These are phyloP conservation scores for Botrytis aclada DNA, from an alignment of 2,329 filamentous ascomycete genomes.

Conservation along the genomic window DNA sequence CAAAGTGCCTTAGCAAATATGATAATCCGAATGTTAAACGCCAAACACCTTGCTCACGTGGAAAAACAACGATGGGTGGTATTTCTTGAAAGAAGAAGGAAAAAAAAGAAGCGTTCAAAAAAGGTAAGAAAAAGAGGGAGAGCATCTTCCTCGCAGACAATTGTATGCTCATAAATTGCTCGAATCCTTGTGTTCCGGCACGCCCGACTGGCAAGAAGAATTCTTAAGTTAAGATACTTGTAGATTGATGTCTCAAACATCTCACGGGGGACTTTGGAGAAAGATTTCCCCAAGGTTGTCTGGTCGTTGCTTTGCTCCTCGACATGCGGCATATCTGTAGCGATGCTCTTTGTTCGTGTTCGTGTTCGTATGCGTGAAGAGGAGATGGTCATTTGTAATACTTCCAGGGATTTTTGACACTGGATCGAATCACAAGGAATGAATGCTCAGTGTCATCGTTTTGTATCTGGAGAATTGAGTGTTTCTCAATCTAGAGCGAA, in stretches of 20 bases:
- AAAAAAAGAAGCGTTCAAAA: not conserved
- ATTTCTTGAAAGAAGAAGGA: not conserved
- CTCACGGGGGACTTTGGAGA: not conserved
- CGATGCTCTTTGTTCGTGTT: not conserved
- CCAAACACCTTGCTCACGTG: conserved; percentile 8
- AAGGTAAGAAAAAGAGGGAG: not conserved
- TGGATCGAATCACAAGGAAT: not conserved
- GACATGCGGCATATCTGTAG: not conserved
- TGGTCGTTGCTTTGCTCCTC: not conserved
- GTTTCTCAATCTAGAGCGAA: not conserved
- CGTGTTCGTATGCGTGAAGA: not conserved
- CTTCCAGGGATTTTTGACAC: not conserved
- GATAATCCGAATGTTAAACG: not conserved
- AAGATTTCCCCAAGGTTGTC: not conserved
- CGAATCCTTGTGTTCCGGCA: not conserved
- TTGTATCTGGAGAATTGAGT: not conserved
- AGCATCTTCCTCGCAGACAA: not conserved
- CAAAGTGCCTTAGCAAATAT: not conserved
- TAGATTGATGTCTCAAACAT: not conserved
- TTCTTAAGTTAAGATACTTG: not conserved
- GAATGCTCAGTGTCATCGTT: not conserved
- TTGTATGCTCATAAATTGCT: not conserved
- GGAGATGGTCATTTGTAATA: not conserved
- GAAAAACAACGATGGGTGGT: conserved; percentile 10
- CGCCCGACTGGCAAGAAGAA: not conserved